phyloP scores from a whole-genome alignment of 495 filamentous ascomycete species.

The Neurospora terricola region DNA sequence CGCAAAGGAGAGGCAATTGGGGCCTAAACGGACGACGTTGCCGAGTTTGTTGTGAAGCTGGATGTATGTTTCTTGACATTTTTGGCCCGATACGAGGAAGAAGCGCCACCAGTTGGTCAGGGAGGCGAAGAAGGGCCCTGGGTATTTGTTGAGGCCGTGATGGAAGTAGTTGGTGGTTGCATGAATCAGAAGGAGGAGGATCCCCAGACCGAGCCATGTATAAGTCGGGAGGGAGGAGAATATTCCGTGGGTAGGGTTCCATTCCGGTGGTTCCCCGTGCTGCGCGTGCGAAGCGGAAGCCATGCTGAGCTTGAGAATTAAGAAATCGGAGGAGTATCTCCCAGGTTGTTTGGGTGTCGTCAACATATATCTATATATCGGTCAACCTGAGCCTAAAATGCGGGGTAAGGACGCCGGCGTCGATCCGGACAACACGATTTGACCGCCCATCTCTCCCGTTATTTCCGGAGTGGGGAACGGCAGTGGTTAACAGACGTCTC shows the following conservation, averaged over 20 bases:
- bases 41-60: conserved; percentile 25
- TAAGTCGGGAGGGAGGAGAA: background rate
- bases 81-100: conserved; percentile 2
- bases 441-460: background rate
- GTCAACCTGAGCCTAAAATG: background rate
- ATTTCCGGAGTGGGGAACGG: background rate
- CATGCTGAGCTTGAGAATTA: too few relatives aligned
- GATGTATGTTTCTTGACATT: conserved; percentile 10
- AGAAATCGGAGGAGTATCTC: too few relatives aligned
- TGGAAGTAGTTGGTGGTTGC: background rate
- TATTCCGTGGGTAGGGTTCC: background rate
- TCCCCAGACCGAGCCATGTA: background rate
- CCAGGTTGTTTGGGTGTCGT: background rate
- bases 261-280: background rate
- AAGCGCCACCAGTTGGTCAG: conserved; percentile 13
- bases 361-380: background rate
- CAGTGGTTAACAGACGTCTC: background rate
- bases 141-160: background rate
- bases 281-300: too few relatives aligned
- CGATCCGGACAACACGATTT: background rate
- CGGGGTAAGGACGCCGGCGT: background rate
- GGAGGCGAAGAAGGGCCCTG: conserved; percentile 14
- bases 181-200: background rate
- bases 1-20: conserved; percentile 26
- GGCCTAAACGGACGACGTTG: conserved; percentile 24